Conservation (phyloP, 257 asterid genomes). For the Capsicum rhomboideum region DNA sequence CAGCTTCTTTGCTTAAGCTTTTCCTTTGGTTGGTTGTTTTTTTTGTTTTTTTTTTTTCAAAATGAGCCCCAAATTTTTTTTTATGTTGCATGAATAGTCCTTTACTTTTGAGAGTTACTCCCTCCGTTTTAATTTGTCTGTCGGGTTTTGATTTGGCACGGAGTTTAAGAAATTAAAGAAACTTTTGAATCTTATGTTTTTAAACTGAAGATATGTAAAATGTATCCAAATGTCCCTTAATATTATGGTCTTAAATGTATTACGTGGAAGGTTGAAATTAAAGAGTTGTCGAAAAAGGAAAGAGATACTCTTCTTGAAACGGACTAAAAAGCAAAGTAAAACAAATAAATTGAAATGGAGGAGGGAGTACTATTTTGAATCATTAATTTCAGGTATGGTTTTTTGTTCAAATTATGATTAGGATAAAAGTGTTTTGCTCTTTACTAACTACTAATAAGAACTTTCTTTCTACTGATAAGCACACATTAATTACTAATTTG, state of each 20-base stretch:
- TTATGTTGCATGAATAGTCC: not conserved
- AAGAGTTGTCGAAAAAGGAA: too few relatives aligned
- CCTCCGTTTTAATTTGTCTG: too few relatives aligned
- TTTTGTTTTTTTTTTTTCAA: not conserved
- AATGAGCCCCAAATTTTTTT: not conserved
- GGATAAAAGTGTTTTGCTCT: not conserved
- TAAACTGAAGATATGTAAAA: too few relatives aligned
- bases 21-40: not conserved
- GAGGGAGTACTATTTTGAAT: not conserved
- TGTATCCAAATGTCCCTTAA: too few relatives aligned
- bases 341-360: too few relatives aligned
- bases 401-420: not conserved
- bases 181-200: too few relatives aligned
- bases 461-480: not conserved
- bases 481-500: not conserved
- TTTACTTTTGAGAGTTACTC: not conserved
- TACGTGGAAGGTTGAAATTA: too few relatives aligned
- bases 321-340: too few relatives aligned
- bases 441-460: not conserved
- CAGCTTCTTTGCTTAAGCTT: constrained; percentile 5
- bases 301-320: too few relatives aligned
- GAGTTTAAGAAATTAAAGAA: too few relatives aligned
- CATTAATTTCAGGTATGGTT: not conserved
- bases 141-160: too few relatives aligned
- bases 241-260: too few relatives aligned